phyloP scores from a whole-genome alignment of 306 rosid genomes.

The Rosa persica region DNA sequence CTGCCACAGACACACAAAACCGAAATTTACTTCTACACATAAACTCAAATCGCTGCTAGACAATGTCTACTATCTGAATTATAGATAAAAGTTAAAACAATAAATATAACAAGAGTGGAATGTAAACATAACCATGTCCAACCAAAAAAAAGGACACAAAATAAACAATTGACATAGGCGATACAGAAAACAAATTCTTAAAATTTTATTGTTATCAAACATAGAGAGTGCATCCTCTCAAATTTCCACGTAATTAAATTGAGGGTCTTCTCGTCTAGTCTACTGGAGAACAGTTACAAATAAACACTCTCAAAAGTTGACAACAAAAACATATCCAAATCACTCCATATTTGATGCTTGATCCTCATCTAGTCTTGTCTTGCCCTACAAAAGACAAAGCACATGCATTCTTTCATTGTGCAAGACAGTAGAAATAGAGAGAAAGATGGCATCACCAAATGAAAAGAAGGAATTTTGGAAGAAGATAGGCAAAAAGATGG shows the following conservation, averaged over 20 bases:
- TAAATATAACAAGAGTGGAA: constrained; percentile 7
- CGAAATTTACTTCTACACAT: constrained; percentile 16
- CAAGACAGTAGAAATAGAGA: constrained; percentile 43
- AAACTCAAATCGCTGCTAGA: neutral
- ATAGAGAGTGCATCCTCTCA: constrained; percentile 19
- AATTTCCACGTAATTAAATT: neutral
- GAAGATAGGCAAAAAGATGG: constrained; percentile 4
- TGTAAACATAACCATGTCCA: constrained; percentile 8
- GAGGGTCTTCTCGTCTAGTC: constrained; percentile 37
- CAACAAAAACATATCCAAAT: constrained; percentile 50
- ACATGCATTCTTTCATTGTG: constrained; percentile 57
- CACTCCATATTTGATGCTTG: constrained; percentile 57
- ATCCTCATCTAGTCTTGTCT: constrained; percentile 92
- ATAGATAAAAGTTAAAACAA: neutral
- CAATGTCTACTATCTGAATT: neutral
- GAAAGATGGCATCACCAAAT: constrained; percentile 31
- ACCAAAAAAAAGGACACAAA: neutral
- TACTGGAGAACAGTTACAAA: constrained; percentile 40
- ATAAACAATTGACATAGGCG: constrained; percentile 3
- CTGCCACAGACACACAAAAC: constrained; percentile 1
- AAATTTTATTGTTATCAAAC: constrained; percentile 16
- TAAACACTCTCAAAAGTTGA: constrained; percentile 37
- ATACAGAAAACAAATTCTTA: constrained; percentile 15
- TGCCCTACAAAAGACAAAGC: constrained; percentile 72
- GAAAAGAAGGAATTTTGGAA: constrained; percentile 12